Base-by-base conservation (phyloP, 805 yeast species). In the Candida piceae region DNA sequence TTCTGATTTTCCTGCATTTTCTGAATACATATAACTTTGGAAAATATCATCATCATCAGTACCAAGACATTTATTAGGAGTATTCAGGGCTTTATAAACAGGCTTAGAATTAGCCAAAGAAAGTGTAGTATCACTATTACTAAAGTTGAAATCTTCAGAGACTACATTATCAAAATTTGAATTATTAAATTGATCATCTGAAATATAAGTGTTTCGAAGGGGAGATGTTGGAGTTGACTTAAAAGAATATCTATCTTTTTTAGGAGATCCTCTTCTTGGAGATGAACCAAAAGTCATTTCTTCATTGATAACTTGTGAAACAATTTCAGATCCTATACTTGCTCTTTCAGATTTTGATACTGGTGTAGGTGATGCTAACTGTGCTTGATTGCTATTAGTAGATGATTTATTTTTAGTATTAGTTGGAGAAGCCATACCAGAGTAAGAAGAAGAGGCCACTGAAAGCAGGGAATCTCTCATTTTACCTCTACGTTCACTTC, bases 241-340 rank as follows among this genome's bases (percentile, higher is more conserved):
- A 24, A 34, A 32, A 10, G 39, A 32, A 18, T 32, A 38, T 35
- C 45, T 34, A 25, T 41, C 43, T 29, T 50, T 39, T 19, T 41
- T 50, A 3, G 62, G 59, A 3, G 62, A 55, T 2, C 36, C 35
- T 31, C 34, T 55, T 28, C 64, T 39, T 15, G 64, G 64, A 11
- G 63, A 55, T 15, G 63, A 58, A 3, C 62, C 62, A 26, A 52
- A 34, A 8, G 57, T 49, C 38, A 46, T 34, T 11, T 46, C 46
- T 34, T 25, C 26, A 4, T 40, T 26, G n/a, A 46, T 17, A 11
- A 33, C 39, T n/a, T 42, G 43, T 2, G 42, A 21, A 16, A 33
- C n/a, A 2, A 21, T 12, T 20, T 27, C 16, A 12, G 13, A 16
- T 11, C 32, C 40, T 3, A 9, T 13, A 7, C 22, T 12, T n/a